These are phyloP conservation scores for Phytopythium oedochilum DNA, from an alignment of 352 stramenopile genomes.

Conservation along the genomic window DNA sequence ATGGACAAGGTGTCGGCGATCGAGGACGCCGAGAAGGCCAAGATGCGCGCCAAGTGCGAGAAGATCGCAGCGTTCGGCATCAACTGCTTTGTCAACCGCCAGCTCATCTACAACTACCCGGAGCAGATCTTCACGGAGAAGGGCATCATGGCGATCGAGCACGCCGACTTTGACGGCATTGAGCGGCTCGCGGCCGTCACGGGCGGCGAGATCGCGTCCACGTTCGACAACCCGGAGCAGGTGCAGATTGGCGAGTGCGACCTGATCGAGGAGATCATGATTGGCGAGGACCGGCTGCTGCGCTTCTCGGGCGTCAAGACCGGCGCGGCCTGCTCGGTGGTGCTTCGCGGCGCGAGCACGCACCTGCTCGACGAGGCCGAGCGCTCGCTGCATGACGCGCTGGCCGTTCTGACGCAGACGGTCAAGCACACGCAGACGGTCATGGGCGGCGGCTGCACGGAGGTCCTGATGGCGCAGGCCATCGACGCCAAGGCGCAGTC, in stretches of 20 bases:
- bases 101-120: slow-evolving; percentile 99
- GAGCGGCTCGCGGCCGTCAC: slow-evolving; percentile 96
- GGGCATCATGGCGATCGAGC: slow-evolving; percentile 99
- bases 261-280: slow-evolving; percentile 98
- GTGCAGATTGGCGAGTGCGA: slow-evolving; percentile 97
- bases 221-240: slow-evolving; percentile 97
- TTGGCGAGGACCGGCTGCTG: slow-evolving; percentile 97
- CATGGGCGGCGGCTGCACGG: slow-evolving; percentile 96
- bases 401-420: slow-evolving; percentile 96
- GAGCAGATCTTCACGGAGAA: slow-evolving; percentile 98
- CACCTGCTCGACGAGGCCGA: slow-evolving; percentile 99
- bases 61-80: slow-evolving; percentile 98
- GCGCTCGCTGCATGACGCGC: slow-evolving; percentile 97
- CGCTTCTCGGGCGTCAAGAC: slow-evolving; percentile 97
- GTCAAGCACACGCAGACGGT: slow-evolving; percentile 96
- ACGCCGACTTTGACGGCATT: slow-evolving; percentile 99
- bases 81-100: slow-evolving; percentile 99
- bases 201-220: slow-evolving; percentile 94
- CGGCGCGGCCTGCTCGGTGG: slow-evolving; percentile 92
- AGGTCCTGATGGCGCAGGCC: slow-evolving; percentile 95
- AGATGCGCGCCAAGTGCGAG: slow-evolving; percentile 98
- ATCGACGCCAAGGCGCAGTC: slow-evolving; percentile 89
- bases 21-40: slow-evolving; percentile 97
- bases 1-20: slow-evolving; percentile 99
- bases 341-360: slow-evolving; percentile 91